phyloP scores from a whole-genome alignment of 148 eudicot species.

The Camellia granthamiana region DNA sequence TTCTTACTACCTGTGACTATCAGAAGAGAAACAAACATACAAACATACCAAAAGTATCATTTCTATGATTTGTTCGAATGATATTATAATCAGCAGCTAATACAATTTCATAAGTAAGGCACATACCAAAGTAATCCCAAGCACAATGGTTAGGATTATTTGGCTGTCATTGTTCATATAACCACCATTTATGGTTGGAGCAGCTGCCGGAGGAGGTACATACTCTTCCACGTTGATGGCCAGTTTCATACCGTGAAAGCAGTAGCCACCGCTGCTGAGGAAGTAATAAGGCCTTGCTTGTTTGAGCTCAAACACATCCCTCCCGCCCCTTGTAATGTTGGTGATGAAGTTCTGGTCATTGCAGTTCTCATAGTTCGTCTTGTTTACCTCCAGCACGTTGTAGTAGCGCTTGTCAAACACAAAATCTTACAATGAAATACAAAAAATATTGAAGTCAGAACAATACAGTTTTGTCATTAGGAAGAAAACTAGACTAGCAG shows the following conservation, averaged over 20 bases:
- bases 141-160: background rate
- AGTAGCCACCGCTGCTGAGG: conserved; percentile 57
- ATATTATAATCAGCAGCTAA: background rate
- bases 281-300: conserved; percentile 50
- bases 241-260: conserved; percentile 53
- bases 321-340: conserved; percentile 51
- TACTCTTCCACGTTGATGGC: conserved; percentile 36
- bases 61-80: too few relatives aligned
- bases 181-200: conserved; percentile 24
- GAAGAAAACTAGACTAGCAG: too few relatives aligned
- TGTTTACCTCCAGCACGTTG: conserved; percentile 61
- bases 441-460: too few relatives aligned
- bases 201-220: conserved; percentile 19
- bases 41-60: too few relatives aligned
- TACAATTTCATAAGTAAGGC: background rate
- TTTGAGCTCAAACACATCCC: conserved; percentile 45
- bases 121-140: background rate
- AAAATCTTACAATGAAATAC: conserved; percentile 25
- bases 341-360: conserved; percentile 33
- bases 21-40: too few relatives aligned
- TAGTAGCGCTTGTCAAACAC: conserved; percentile 46
- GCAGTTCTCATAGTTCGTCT: conserved; percentile 45
- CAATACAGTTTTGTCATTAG: background rate
- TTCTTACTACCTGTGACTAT: too few relatives aligned
- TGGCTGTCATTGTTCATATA: background rate